Conservation (phyloP, 805 yeast species). For the Saccharomycopsis sp. region DNA sequence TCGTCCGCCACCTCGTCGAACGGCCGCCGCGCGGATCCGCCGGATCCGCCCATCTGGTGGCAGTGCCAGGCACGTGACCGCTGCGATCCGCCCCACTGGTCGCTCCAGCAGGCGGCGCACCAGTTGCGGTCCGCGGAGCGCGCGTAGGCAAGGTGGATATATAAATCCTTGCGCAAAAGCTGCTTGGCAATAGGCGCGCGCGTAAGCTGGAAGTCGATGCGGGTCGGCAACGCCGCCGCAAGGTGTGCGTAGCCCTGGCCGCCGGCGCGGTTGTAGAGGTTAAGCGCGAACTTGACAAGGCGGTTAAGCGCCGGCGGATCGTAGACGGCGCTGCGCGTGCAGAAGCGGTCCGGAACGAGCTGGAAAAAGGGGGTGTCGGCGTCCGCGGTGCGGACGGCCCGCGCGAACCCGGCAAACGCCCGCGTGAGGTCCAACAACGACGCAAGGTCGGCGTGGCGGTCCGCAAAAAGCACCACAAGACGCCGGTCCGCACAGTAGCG, state of each 20-base stretch:
- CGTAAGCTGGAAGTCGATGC: constrained; percentile 38
- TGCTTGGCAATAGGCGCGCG: constrained; percentile 31
- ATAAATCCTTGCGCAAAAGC: constrained; percentile 59
- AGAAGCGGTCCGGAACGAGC: constrained; percentile 36
- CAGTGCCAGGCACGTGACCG: constrained; percentile 61
- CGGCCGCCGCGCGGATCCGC: constrained; percentile 23
- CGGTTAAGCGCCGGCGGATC: constrained; percentile 30
- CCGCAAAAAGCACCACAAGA: too few relatives aligned
- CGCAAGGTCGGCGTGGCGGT: constrained; percentile 35
- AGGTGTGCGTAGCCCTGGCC: constrained; percentile 33
- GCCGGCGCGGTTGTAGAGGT: constrained; percentile 43
- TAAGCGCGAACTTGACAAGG: constrained; percentile 41
- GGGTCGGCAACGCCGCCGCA: constrained; percentile 36
- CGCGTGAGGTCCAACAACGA: constrained; percentile 43
- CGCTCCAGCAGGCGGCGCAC: constrained; percentile 87
- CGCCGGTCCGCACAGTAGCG: too few relatives aligned
- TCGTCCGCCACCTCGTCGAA: constrained; percentile 57
- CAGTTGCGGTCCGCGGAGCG: constrained; percentile 75
- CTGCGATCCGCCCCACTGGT: constrained; percentile 65
- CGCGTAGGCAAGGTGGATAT: constrained; percentile 80
- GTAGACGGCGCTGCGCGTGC: constrained; percentile 30
- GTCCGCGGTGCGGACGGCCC: constrained; percentile 28
- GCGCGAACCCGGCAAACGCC: constrained; percentile 42
- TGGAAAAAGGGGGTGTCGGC: constrained; percentile 30
- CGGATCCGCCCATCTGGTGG: constrained; percentile 24